Base-by-base conservation (phyloP, 345 rosid species). In the Ceriops zippeliana region DNA sequence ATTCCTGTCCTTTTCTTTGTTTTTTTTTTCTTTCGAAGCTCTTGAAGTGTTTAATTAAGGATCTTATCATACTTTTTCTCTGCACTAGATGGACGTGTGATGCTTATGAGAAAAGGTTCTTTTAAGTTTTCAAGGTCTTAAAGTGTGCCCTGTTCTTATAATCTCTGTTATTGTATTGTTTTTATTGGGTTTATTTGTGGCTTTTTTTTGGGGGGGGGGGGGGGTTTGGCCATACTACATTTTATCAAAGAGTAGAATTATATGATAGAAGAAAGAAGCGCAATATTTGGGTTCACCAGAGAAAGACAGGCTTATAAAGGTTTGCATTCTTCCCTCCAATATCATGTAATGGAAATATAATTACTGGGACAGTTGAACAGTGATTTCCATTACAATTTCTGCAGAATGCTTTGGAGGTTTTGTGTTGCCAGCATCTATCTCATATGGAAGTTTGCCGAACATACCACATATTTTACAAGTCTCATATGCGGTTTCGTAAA, bases 11-110 rank as follows among this genome's bases (percentile, higher is more conserved):
- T 20, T 52, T 19, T 52, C 57, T 6, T 19, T 52, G 57, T n/a
- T n/a, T 6, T n/a, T 9, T 19, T 3, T n/a, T 0, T 52, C 22
- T 52, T 2, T 52, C n/a, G 4, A 28, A 28, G 30, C 11, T 63
- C 58, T 53, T 46, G 30, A 31, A 31, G 34, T 5, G 6, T 46
- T 70, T 53, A 65, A 51, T 75, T 51, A 82, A 91, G 97, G 97
- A 95, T 69, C 57, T 70, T 53, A 63, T 83, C 91, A 83, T 86
- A 71, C 79, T 88, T 91, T 72, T 89, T 84, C 87, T 83, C 96
- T 70, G 87, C 88, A 85, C 97, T 97, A 65, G 97, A 95, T 86
- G 97, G 99, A 49, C 85, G 93, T 32, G 74, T 91, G 70, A 88
- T 7, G 1, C 2, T 35, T 7, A 35, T 81, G 81, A 96, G 96